Conservation (phyloP, 73 alveolate genomes). For the Symbiodinium pilosum region DNA sequence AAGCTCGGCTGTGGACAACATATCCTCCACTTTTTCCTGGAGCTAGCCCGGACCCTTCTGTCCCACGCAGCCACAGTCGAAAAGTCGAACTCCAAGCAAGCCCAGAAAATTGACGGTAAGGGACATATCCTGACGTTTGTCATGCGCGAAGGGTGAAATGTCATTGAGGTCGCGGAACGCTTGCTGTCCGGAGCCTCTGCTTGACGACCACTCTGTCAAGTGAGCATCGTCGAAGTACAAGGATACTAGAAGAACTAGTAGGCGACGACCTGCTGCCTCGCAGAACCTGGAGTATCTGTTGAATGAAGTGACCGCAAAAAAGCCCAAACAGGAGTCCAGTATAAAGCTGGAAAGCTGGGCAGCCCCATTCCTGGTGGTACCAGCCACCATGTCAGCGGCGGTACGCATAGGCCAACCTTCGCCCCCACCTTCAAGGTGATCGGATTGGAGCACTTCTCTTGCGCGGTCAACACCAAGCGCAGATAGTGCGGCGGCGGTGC, state of each 20-base stretch:
- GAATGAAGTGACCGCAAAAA: neutral
- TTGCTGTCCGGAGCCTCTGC: neutral
- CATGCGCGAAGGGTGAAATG: neutral
- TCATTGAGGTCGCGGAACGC: too few species aligned
- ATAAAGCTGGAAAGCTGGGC: neutral
- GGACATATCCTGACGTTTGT: neutral
- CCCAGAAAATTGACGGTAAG: neutral
- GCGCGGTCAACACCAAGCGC: neutral
- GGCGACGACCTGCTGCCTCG: neutral
- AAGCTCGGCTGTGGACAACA: neutral
- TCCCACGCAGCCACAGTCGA: neutral
- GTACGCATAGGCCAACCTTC: conserved; percentile 38
- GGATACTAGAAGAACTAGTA: neutral
- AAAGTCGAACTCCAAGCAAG: neutral
- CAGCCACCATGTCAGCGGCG: too few species aligned
- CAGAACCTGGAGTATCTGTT: neutral
- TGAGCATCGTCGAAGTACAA: neutral
- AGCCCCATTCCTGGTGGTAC: neutral
- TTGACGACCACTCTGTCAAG: neutral
- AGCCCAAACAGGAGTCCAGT: neutral
- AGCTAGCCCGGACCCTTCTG: neutral
- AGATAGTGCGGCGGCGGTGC: neutral
- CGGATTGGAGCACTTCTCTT: neutral
- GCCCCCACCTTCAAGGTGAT: neutral
- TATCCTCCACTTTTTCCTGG: neutral